A percentile compares a stretch with the other conserved stretches of the same genome.
Conservation (phyloP, 2,329 filamentous ascomycete genomes). For the Aspergillus ruber region DNA sequence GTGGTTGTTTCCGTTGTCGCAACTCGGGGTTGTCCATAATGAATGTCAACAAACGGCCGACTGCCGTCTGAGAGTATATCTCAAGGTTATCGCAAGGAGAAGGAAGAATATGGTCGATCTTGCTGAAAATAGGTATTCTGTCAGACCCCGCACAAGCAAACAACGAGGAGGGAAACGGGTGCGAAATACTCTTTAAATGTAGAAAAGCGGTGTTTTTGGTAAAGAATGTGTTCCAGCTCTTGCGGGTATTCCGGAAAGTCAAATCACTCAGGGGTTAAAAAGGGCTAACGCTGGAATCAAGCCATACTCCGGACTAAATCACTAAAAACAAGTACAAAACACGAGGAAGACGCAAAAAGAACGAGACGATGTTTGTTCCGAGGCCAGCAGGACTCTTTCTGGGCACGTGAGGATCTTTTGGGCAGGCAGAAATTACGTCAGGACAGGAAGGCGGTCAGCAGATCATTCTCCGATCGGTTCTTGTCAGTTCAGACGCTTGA, state of each 20-base stretch:
- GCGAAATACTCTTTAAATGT: not conserved
- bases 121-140: not conserved
- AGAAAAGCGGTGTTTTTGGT: not conserved
- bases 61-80: not conserved
- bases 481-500: not conserved
- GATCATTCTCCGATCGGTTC: not conserved
- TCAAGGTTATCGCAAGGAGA: too few species aligned
- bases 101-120: not conserved
- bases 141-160: not conserved
- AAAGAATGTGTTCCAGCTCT: not conserved
- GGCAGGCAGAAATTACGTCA: not conserved
- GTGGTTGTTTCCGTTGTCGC: conserved; percentile 24
- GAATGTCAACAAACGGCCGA: not conserved
- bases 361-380: not conserved
- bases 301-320: not conserved
- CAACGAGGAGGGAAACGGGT: not conserved
- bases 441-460: not conserved
- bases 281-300: not conserved
- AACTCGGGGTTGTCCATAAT: conserved; percentile 28
- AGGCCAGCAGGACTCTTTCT: not conserved
- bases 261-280: not conserved
- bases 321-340: not conserved
- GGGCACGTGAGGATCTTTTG: not conserved
- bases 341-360: not conserved
- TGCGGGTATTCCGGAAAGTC: not conserved